phyloP scores from a whole-genome alignment of 805 yeast species.

The Kodamaea lidongshanica region DNA sequence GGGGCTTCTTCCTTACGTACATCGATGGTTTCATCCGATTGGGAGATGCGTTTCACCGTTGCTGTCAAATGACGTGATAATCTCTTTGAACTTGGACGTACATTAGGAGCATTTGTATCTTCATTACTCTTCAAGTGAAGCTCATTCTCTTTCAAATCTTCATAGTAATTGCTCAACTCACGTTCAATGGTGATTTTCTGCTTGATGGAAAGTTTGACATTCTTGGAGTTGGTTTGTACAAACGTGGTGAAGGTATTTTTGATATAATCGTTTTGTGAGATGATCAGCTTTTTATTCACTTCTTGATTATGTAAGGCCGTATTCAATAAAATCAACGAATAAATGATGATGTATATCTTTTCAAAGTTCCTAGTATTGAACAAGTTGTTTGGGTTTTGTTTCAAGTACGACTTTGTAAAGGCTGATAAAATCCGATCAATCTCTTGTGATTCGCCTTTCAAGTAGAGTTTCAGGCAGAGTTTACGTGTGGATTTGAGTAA shows the following conservation, averaged over 20 bases:
- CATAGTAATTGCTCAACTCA: constrained; percentile 41
- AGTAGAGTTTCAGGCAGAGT: constrained; percentile 60
- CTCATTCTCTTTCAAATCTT: constrained; percentile 34
- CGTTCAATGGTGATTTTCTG: constrained; percentile 40
- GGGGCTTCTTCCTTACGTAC: constrained; percentile 3
- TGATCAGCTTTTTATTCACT: constrained; percentile 31
- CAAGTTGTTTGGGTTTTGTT: constrained; percentile 41
- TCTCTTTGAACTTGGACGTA: constrained; percentile 6
- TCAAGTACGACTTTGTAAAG: constrained; percentile 59
- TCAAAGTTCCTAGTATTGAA: constrained; percentile 47
- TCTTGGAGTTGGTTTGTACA: constrained; percentile 29
- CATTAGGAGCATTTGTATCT: too few species aligned
- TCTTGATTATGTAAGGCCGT: constrained; percentile 65
- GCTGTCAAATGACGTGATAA: constrained; percentile 9
- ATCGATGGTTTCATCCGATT: constrained; percentile 6
- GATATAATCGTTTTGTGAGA: constrained; percentile 37
- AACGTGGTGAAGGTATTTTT: constrained; percentile 38
- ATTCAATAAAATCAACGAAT: constrained; percentile 65
- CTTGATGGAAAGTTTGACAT: constrained; percentile 26
- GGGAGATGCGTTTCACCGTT: constrained; percentile 3
- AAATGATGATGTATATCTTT: constrained; percentile 61
- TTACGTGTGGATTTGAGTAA: constrained; percentile 51
- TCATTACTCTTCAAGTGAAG: constrained; percentile 35
- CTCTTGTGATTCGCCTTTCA: constrained; percentile 79
- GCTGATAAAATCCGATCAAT: constrained; percentile 68